Evolutionary conservation across 441 rosid genomes (phyloP), one percentile per base, ranked within the genome.

Genomic region (Populus tomentosa): DNA sequence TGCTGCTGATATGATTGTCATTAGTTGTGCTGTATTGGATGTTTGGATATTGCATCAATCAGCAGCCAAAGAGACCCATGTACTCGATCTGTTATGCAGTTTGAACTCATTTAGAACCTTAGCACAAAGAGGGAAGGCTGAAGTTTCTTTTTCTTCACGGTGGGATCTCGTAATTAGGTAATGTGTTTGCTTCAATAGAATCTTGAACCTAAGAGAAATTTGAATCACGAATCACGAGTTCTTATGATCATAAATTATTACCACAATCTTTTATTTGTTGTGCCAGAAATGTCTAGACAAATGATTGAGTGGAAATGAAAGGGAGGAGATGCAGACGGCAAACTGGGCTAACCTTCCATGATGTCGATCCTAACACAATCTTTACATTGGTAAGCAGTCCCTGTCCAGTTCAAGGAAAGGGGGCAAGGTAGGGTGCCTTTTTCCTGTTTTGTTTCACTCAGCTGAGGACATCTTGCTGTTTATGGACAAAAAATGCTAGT

Each of bases 281-380:
- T 53, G 72, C 67, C 23, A 61, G 72, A 24, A 42, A 14, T 59
- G 64, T 69, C 18, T 38, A 67, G 56, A 46, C 20, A 46, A 46
- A 46, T 14, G 72, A 50, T 36, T 20, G 28, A 32, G 73, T 30
- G 28, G 53, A 76, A 76, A 53, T 21, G 64, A 72, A 50, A 82
- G 80, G 68, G 79, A 76, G 33, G n/a, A 38, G 13, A 20, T 50
- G 66, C 53, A 66, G 13, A 46, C 53, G 50, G 67, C 32, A 71
- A n/a, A 14, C 11, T 11, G n/a, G 69, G 65, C 35, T 30, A 71
- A 64, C 67, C n/a, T 38, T 26, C 80, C 68, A 66, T 26, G 82
- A 81, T 71, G 35, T 77, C 56, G 84, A 78, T 83, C 81, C 78
- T 77, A 75, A 72, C 82, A 46, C 74, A 78, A 79, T 84, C 86